These are phyloP conservation scores for Kickxella alabastrina DNA, from an alignment of 192 early-diverging fungal genomes.

Conservation along the genomic window DNA sequence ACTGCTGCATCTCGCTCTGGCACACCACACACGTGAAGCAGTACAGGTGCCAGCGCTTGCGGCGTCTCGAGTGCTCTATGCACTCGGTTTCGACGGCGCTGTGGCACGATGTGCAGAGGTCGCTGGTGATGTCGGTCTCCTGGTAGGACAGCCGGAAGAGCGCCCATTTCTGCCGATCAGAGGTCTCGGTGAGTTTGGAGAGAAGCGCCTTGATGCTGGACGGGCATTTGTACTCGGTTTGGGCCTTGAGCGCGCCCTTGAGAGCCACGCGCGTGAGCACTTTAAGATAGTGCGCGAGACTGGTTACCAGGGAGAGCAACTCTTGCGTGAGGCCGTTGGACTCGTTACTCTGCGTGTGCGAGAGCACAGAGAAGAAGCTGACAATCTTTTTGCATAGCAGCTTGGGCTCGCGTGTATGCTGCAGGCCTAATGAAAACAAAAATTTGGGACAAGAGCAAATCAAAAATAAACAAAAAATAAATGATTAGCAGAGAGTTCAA, in stretches of 20 bases:
- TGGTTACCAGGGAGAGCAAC: conserved; percentile 83
- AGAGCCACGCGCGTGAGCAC: conserved; percentile 84
- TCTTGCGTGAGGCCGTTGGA: conserved; percentile 69
- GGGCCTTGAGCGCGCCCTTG: conserved; percentile 73
- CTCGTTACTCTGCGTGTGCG: conserved; percentile 61
- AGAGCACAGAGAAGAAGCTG: conserved; percentile 89
- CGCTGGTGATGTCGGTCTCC: conserved; percentile 66
- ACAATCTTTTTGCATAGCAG: conserved; percentile 93
- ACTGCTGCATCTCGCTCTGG: conserved; percentile 49
- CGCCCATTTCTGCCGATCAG: conserved; percentile 52
- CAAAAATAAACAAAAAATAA: background rate
- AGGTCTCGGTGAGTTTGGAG: conserved; percentile 70
- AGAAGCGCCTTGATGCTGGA: conserved; percentile 62
- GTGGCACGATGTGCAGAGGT: conserved; percentile 76
- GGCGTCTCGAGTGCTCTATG: conserved; percentile 55
- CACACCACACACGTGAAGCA: conserved; percentile 83
- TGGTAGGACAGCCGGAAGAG: conserved; percentile 46
- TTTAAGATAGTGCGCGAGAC: conserved; percentile 89
- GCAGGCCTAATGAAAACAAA: conserved; percentile 43
- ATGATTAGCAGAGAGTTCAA: too few species aligned
- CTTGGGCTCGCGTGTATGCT: conserved; percentile 87
- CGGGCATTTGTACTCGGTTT: conserved; percentile 51
- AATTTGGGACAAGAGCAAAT: background rate
- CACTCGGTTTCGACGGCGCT: conserved; percentile 86
- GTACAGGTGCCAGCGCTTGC: conserved; percentile 73